Percentiles rank a stretch among this genome's conserved stretches.
phyloP scores from a whole-genome alignment of 257 asterid species.

The Rubia yunnanensis region DNA sequence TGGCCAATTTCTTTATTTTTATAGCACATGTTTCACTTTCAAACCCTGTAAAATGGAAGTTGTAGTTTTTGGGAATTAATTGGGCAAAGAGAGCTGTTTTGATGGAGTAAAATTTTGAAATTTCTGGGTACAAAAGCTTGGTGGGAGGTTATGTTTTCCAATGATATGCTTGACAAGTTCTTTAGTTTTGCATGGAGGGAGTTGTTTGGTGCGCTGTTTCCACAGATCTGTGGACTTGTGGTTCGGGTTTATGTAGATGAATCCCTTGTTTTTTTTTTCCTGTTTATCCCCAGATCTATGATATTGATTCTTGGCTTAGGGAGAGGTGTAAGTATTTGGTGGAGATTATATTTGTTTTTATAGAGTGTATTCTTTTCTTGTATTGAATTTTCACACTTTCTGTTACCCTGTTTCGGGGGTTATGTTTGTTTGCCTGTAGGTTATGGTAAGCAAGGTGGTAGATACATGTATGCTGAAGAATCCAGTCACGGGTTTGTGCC shows the following conservation, averaged over 20 bases:
- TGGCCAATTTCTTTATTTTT: not conserved
- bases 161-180: not conserved
- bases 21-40: not conserved
- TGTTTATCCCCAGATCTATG: slow-evolving; percentile 22
- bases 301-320: slow-evolving; percentile 11
- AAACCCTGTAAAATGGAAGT: not conserved
- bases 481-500: slow-evolving; percentile 54
- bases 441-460: slow-evolving; percentile 94
- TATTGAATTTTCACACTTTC: slow-evolving; percentile 20
- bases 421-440: slow-evolving; percentile 58
- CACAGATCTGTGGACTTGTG: slow-evolving; percentile 45
- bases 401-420: slow-evolving; percentile 20
- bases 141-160: not conserved
- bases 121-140: not conserved
- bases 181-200: not conserved
- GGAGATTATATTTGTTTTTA: not conserved
- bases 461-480: slow-evolving; percentile 70
- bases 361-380: slow-evolving; percentile 15
- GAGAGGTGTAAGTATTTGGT: not conserved
- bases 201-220: slow-evolving; percentile 7
- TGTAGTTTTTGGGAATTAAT: not conserved
- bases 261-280: not conserved
- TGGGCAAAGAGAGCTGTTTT: not conserved
- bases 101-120: not conserved
- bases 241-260: not conserved